These are phyloP conservation scores for Cladophialophora carrionii DNA, from an alignment of 2,329 filamentous ascomycete species.

Conservation along the genomic window DNA sequence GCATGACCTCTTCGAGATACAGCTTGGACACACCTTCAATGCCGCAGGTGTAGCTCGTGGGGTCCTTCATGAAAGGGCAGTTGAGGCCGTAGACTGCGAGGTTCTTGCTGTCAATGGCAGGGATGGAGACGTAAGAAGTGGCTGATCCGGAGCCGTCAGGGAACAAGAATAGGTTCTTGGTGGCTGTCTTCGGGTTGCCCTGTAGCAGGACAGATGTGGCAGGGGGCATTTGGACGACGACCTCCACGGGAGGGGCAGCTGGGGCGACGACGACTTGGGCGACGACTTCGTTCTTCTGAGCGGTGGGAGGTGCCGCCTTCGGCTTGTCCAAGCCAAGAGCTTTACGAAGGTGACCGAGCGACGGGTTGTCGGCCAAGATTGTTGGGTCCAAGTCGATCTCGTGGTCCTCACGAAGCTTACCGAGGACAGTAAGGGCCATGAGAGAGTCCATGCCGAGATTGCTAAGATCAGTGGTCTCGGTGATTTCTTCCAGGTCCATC, in stretches of 20 bases:
- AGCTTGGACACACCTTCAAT: constrained; percentile 41
- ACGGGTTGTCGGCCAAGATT: constrained; percentile 51
- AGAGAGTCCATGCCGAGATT: constrained; percentile 53
- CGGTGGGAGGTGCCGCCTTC: constrained; percentile 38
- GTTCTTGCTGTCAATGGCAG: constrained; percentile 46
- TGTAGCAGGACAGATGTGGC: constrained; percentile 51
- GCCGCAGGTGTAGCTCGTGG: constrained; percentile 39
- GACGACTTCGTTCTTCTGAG: constrained; percentile 37
- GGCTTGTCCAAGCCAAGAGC: constrained; percentile 47
- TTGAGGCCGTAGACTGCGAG: constrained; percentile 50
- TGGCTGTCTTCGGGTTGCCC: constrained; percentile 50
- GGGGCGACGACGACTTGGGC: constrained; percentile 39
- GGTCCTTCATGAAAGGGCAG: constrained; percentile 51
- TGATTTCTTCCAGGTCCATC: constrained; percentile 47
- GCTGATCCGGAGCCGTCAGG: constrained; percentile 54
- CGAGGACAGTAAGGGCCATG: constrained; percentile 51
- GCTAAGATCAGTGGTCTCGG: constrained; percentile 46
- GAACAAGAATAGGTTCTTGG: constrained; percentile 49
- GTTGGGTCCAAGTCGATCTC: constrained; percentile 49
- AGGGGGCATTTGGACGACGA: constrained; percentile 42
- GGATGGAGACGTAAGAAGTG: constrained; percentile 51
- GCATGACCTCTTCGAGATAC: constrained; percentile 40
- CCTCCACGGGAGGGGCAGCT: constrained; percentile 35
- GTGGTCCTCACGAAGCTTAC: constrained; percentile 50
- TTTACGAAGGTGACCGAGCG: constrained; percentile 46